Percentiles rank a stretch among this genome's conserved stretches.
These are phyloP conservation scores for Cladorrhinum sp. DNA, from an alignment of 2,329 filamentous ascomycete genomes.

Conservation along the genomic window DNA sequence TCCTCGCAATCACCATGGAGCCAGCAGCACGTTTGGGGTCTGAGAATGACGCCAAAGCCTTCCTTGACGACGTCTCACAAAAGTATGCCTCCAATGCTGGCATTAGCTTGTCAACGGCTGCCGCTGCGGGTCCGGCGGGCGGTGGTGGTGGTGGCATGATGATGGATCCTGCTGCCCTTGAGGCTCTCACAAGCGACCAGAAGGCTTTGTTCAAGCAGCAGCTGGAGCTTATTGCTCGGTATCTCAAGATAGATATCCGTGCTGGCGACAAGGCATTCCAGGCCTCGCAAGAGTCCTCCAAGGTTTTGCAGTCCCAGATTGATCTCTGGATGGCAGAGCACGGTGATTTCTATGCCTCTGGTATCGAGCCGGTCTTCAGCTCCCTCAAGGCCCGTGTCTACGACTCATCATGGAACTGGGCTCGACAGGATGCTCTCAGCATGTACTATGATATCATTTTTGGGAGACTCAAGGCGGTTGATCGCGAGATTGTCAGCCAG, in stretches of 20 bases:
- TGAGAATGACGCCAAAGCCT: constrained; percentile 87
- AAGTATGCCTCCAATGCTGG: constrained; percentile 85
- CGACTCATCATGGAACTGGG: constrained; percentile 99
- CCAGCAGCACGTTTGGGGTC: constrained; percentile 83
- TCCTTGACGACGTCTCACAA: constrained; percentile 81
- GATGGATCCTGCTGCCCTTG: constrained; percentile 97
- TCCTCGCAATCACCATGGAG: constrained; percentile 90
- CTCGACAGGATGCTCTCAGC: constrained; percentile 89
- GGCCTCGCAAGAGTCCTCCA: constrained; percentile 77
- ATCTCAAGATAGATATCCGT: constrained; percentile 94
- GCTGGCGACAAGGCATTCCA: constrained; percentile 94
- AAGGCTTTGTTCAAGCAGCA: constrained; percentile 96
- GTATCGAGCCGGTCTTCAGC: constrained; percentile 92
- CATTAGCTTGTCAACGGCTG: constrained; percentile 74
- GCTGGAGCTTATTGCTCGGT: constrained; percentile 88
- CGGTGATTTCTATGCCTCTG: constrained; percentile 91
- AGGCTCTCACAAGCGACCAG: constrained; percentile 96
- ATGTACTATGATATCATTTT: constrained; percentile 99
- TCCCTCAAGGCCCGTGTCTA: constrained; percentile 92
- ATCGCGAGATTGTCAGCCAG: constrained; percentile 96
- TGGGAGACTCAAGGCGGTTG: constrained; percentile 84
- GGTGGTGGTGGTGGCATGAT: constrained; percentile 84
- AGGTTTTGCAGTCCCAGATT: constrained; percentile 85
- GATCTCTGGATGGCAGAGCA: constrained; percentile 96
- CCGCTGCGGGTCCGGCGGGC: constrained; percentile 68